Conservation (phyloP, 768 basidiomycete genomes). For the Suillus subluteus region DNA sequence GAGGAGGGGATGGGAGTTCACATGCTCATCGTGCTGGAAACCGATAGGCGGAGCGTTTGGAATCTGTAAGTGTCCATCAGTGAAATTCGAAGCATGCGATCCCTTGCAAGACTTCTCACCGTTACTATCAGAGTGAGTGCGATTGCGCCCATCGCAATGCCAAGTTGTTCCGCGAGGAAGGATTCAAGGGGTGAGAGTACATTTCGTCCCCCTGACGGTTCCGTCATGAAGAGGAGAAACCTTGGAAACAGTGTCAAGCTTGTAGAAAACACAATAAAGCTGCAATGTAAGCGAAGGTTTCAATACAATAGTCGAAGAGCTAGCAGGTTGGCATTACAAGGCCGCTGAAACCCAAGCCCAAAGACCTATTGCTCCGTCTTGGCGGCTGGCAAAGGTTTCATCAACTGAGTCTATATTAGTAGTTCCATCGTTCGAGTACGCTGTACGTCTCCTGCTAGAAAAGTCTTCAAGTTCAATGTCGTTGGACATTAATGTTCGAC, state of each 20-base stretch:
- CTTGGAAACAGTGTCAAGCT: constrained; percentile 59
- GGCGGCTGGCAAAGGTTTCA: constrained; percentile 17
- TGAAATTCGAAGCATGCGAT: constrained; percentile 19
- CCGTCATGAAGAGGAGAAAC: constrained; percentile 68
- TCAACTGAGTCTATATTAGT: constrained; percentile 14
- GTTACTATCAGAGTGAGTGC: constrained; percentile 61
- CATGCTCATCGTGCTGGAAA: constrained; percentile 30
- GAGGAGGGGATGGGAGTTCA: constrained; percentile 62
- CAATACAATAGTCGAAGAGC: neutral
- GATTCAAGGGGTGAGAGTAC: constrained; percentile 67
- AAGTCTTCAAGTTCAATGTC: constrained; percentile 46
- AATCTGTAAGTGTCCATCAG: constrained; percentile 34
- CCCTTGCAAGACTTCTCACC: constrained; percentile 36
- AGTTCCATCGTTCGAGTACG: constrained; percentile 17
- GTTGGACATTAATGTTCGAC: constrained; percentile 29
- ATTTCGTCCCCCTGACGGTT: constrained; percentile 44
- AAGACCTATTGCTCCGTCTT: constrained; percentile 33
- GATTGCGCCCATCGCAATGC: constrained; percentile 59
- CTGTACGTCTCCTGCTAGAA: constrained; percentile 18
- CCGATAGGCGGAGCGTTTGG: constrained; percentile 44
- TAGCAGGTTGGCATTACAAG: neutral
- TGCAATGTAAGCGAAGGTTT: constrained; percentile 20
- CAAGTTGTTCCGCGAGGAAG: constrained; percentile 70
- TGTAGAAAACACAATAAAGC: constrained; percentile 38
- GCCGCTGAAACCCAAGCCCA: constrained; percentile 45